These are phyloP conservation scores for Saraca asoca DNA, from an alignment of 331 rosid genomes.

Conservation along the genomic window DNA sequence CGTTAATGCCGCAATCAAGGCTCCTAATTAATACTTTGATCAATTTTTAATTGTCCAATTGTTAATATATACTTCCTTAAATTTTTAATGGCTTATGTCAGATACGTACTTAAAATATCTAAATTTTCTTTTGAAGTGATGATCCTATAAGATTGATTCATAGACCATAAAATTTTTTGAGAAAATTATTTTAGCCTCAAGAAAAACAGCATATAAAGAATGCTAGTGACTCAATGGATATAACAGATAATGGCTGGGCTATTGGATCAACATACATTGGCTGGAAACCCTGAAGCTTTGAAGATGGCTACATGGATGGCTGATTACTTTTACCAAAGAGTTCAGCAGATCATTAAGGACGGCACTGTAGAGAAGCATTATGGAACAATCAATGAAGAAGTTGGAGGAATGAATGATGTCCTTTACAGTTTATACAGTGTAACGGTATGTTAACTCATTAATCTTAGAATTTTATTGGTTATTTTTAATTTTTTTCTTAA, in stretches of 20 bases:
- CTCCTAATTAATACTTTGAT: too few species aligned
- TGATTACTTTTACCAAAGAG: constrained; percentile 58
- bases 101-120: too few species aligned
- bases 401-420: constrained; percentile 72
- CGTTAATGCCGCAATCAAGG: too few species aligned
- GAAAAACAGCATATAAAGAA: neutral
- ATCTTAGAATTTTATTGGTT: too few species aligned
- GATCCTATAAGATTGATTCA: too few species aligned
- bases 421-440: constrained; percentile 51
- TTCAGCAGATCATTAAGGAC: constrained; percentile 47
- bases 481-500: too few species aligned
- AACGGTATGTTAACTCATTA: constrained; percentile 12
- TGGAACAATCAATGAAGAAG: constrained; percentile 54
- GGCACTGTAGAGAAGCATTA: constrained; percentile 52
- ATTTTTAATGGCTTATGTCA: too few species aligned
- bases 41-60: too few species aligned
- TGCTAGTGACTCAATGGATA: neutral
- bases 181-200: neutral
- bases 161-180: neutral
- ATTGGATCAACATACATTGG: constrained; percentile 56
- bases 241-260: constrained; percentile 60
- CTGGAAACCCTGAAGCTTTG: constrained; percentile 49
- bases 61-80: too few species aligned
- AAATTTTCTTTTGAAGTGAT: too few species aligned
- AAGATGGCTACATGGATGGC: constrained; percentile 55